Evolutionary conservation across 305 asterid species (phyloP).

Genomic region (Fraxinus floribunda): DNA sequence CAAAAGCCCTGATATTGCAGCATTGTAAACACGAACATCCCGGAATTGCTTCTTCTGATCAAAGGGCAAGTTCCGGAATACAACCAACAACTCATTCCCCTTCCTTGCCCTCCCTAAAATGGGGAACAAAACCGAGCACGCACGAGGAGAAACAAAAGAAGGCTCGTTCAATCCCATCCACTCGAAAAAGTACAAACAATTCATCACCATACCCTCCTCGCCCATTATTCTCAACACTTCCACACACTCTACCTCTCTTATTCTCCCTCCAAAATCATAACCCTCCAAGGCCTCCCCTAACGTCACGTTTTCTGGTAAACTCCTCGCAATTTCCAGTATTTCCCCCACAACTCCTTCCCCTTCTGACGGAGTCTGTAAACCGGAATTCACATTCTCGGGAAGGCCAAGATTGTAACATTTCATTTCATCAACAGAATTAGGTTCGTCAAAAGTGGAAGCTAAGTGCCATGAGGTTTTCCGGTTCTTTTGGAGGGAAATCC

Average conservation of each 20-base stretch:
- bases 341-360: conserved; percentile 50
- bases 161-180: conserved; percentile 90
- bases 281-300: conserved; percentile 75
- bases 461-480: conserved; percentile 79
- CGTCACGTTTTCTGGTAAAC: conserved; percentile 58
- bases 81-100: conserved; percentile 60
- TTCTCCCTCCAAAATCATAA: conserved; percentile 46
- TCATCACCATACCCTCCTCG: conserved; percentile 52
- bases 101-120: conserved; percentile 65
- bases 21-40: conserved; percentile 77
- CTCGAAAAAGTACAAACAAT: conserved; percentile 75
- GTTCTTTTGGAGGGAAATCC: conserved; percentile 55
- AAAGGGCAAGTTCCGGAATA: conserved; percentile 71
- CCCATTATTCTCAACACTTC: conserved; percentile 66
- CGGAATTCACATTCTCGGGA: conserved; percentile 19
- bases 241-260: conserved; percentile 62
- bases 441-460: conserved; percentile 36
- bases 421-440: conserved; percentile 20
- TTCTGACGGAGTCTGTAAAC: conserved; percentile 19
- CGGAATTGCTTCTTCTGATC: conserved; percentile 40
- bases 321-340: conserved; percentile 56
- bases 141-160: conserved; percentile 67
- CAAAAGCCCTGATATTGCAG: conserved; percentile 76
- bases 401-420: neutral
- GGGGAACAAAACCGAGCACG: conserved; percentile 66